Evolutionary conservation across 2,329 filamentous ascomycete species (phyloP).

Genomic region (Magnaporthales sp.): DNA sequence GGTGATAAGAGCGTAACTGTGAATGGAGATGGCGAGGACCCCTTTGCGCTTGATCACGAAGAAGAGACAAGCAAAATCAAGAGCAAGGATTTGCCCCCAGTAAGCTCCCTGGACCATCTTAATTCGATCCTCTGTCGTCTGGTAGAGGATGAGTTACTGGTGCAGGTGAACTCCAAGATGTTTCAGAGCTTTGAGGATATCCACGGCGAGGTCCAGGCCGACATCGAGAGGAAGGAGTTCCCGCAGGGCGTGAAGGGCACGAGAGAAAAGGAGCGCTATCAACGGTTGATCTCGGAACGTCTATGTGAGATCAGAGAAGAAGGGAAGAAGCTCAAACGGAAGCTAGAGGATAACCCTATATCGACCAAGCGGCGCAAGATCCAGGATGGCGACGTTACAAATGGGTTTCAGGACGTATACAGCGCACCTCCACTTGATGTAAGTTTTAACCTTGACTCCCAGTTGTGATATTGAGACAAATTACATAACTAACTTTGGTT

Average conservation of each 20-base stretch:
- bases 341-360: conserved; percentile 33
- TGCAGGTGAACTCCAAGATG: conserved; percentile 48
- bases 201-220: conserved; percentile 51
- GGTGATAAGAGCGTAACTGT: conserved; percentile 6
- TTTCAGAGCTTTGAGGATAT: conserved; percentile 55
- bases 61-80: conserved; percentile 18
- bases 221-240: conserved; percentile 47
- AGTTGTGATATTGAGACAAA: background rate
- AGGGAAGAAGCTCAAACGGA: conserved; percentile 40
- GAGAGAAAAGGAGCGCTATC: conserved; percentile 58
- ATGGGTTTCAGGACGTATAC: conserved; percentile 30
- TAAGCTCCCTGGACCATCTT: conserved; percentile 38
- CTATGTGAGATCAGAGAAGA: conserved; percentile 46
- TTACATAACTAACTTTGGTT: conserved; percentile 11
- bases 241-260: conserved; percentile 46
- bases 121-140: conserved; percentile 42
- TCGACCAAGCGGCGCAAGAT: conserved; percentile 46
- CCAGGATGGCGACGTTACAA: conserved; percentile 33
- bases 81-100: conserved; percentile 21
- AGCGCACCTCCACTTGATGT: conserved; percentile 40
- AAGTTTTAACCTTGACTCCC: conserved; percentile 15
- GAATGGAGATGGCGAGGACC: conserved; percentile 5
- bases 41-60: conserved; percentile 12
- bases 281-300: conserved; percentile 43
- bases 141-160: conserved; percentile 58